phyloP scores from a whole-genome alignment of 2,329 filamentous ascomycete species.

The Trichoderma citrinoviride region DNA sequence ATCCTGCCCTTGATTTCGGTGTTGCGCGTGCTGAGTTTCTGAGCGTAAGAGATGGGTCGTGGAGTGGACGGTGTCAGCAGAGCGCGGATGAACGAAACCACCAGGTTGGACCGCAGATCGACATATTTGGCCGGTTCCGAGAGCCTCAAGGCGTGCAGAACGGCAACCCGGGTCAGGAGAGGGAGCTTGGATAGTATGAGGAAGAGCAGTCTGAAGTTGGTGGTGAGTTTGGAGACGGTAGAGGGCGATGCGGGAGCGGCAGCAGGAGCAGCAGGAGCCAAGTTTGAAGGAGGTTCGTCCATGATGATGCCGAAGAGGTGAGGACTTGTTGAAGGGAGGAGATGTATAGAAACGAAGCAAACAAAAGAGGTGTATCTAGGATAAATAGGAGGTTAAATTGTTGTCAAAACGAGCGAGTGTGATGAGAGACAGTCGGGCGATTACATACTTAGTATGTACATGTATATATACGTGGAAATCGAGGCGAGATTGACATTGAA shows the following conservation, averaged over 20 bases:
- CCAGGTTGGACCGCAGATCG: conserved; percentile 72
- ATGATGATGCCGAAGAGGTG: not conserved
- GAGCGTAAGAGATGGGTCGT: conserved; percentile 57
- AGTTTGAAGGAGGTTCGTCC: not conserved
- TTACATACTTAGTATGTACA: no score
- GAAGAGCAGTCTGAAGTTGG: conserved; percentile 24
- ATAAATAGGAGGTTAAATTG: not conserved
- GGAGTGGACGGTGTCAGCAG: conserved; percentile 51
- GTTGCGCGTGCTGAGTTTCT: conserved; percentile 61
- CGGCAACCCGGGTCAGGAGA: conserved; percentile 57
- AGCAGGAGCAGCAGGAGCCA: not conserved
- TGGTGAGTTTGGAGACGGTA: not conserved
- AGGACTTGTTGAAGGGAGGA: not conserved
- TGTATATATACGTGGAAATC: no score
- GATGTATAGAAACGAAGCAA: not conserved
- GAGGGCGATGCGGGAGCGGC: not conserved
- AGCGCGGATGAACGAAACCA: conserved; percentile 67
- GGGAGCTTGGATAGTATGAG: conserved; percentile 57
- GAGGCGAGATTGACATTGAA: no score
- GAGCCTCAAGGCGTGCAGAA: conserved; percentile 63
- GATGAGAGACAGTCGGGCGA: no score
- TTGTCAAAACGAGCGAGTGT: no score
- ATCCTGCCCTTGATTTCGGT: conserved; percentile 71
- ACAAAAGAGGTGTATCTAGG: not conserved
- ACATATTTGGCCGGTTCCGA: conserved; percentile 73